Conservation (phyloP, 164 flowering plant genomes). For the Kalanchoe fedtschenkoi region DNA sequence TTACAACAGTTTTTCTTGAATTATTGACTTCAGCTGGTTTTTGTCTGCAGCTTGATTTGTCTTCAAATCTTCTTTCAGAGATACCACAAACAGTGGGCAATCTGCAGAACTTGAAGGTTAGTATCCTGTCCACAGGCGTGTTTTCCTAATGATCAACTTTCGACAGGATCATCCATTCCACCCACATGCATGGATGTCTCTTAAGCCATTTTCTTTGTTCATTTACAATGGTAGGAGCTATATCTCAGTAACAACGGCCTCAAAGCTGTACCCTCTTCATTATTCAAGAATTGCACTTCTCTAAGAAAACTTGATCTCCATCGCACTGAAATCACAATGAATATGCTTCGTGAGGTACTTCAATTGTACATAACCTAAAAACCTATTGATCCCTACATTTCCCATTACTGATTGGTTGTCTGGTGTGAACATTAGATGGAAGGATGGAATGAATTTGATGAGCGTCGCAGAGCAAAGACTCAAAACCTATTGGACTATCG, state of each 20-base stretch:
- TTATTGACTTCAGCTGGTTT: background rate
- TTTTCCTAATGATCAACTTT: background rate
- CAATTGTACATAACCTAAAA: background rate
- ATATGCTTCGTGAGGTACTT: conserved; percentile 68
- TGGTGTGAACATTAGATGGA: conserved; percentile 35
- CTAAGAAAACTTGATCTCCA: conserved; percentile 82
- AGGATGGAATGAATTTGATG: conserved; percentile 83
- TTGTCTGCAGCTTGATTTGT: conserved; percentile 58
- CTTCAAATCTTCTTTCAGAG: conserved; percentile 62
- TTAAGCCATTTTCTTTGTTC: background rate
- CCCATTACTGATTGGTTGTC: background rate
- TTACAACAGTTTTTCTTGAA: background rate
- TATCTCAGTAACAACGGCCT: conserved; percentile 66
- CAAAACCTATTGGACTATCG: conserved; percentile 88
- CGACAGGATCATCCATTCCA: background rate
- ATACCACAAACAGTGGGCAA: conserved; percentile 60
- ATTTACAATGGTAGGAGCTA: conserved; percentile 39
- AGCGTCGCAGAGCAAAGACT: conserved; percentile 60
- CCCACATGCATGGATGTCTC: background rate
- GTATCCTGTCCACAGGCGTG: background rate
- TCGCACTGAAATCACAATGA: conserved; percentile 74
- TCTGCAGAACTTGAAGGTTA: conserved; percentile 49
- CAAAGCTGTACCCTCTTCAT: conserved; percentile 43
- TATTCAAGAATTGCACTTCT: conserved; percentile 55
- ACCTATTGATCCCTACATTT: background rate